Base-by-base conservation (phyloP, 1,139 yeast species). In the Protomyces gravidus region DNA sequence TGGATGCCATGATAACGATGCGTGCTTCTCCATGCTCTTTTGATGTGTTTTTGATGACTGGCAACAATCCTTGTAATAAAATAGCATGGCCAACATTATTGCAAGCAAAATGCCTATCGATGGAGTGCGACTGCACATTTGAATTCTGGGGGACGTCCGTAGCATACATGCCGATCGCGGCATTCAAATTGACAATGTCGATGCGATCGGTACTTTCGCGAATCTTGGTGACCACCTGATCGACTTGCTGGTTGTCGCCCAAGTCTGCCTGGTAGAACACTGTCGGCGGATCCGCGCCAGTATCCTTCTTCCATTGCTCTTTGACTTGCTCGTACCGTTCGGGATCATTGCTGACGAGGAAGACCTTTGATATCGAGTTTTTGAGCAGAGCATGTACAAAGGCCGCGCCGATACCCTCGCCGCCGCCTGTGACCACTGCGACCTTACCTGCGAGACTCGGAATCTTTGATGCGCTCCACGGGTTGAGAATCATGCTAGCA, bases 361-460 rank as follows among this genome's bases (percentile, higher is more conserved):
- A 36, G 28, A 55, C 59, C 25, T 55, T 55, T 6, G 53, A 26
- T 2, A 48, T 48, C 9, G 48, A 46, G 33, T 55, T 39, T 45
- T 30, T 48, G 25, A 55, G 46, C 17, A 65, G 60, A 36, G 64
- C 65, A 13, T 63, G 51, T 17, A 65, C 45, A 17, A 62, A 60
- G 28, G 64, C 63, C 25, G 61, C 53, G 67, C 67, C 67, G 15
- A 65, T 55, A 30, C 66, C 67, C 27, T 58, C 46, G n/a, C 51
- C 45, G 23, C 61, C 65, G 50, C 67, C 67, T 6, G 67, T 65
- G 23, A 65, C 65, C 36, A 65, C 51, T 19, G 65, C 67, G n/a
- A 71, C 72, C 53, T 69, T 70, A 5, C 76, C 79, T 0, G 71
- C 65, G 25, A 78, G 70, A 61, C 77, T 78, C 0, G 81, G 81